These are phyloP conservation scores for Exophiala phaeomuriformis DNA, from an alignment of 2,329 filamentous ascomycete genomes.

Conservation along the genomic window DNA sequence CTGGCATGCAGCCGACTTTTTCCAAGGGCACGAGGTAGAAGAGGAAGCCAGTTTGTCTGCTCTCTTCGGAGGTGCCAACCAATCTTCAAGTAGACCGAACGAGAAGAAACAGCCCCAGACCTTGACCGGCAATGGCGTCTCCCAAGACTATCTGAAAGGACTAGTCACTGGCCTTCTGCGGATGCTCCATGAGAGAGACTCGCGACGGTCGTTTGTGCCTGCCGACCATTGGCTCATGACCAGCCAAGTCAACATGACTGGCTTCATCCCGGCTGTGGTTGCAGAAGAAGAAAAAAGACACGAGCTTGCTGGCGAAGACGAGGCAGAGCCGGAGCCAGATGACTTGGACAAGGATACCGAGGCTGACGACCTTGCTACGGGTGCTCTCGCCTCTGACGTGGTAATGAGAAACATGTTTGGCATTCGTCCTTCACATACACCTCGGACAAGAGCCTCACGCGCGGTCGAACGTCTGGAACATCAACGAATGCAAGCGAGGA, in stretches of 20 bases:
- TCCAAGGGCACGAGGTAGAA: conserved; percentile 36
- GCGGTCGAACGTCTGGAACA: conserved; percentile 17
- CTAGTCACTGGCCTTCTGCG: conserved; percentile 71
- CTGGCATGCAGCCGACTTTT: conserved; percentile 67
- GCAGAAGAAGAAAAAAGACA: conserved; percentile 74
- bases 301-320: conserved; percentile 58
- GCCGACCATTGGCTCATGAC: conserved; percentile 93
- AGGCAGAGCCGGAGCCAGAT: conserved; percentile 47
- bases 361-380: conserved; percentile 35
- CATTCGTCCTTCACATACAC: conserved; percentile 23
- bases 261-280: conserved; percentile 79
- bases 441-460: conserved; percentile 21
- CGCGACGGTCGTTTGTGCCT: conserved; percentile 74
- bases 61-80: conserved; percentile 19
- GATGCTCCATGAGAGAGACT: conserved; percentile 90
- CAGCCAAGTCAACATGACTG: conserved; percentile 73
- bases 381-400: conserved; percentile 49
- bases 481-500: conserved; percentile 48
- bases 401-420: conserved; percentile 22
- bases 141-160: conserved; percentile 69
- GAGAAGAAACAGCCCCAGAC: conserved; percentile 39
- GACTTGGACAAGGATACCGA: conserved; percentile 38
- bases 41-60: conserved; percentile 20
- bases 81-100: conserved; percentile 19
- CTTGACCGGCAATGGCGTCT: conserved; percentile 61